Evolutionary conservation across 2,329 filamentous ascomycete genomes (phyloP), one percentile per base, ranked within the genome.

Genomic region (Hymenoscyphus repandus): DNA sequence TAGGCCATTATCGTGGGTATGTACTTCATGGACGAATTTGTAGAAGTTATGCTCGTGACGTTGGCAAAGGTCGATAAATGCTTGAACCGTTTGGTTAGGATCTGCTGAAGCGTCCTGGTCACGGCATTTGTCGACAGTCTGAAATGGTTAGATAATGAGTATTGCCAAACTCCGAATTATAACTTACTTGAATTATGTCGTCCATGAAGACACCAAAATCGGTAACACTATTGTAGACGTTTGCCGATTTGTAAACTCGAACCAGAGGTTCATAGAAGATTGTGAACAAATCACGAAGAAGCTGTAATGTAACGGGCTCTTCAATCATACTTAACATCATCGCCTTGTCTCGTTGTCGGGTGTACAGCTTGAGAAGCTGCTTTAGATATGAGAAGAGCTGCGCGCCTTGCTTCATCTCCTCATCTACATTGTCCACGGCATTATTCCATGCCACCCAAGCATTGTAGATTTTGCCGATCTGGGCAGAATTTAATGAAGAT

Each of bases 201-300:
- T 96, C 90, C 47, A 93, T 82, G 62, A 99, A 99, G 36, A 83
- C 77, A 0, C 92, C 88, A 72, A 99, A 97, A 69, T 99, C 93
- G 0, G 92, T 97, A 53, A 99, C 92, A 65, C 88, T 95, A 74
- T 84, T 93, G 76, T 97, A 97, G 22, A 99, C 92, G 62, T 97
- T 99, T 58, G 93, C 93, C 17, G 91, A 96, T 72, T 97, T 99
- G 77, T 99, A 99, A 0, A 99, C 93, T 43, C 93, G 82, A 13
- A 99, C 90, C 18, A 99, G 82, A 0, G 93, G 93, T 67, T 99
- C 93, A 70, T 99, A 99, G 73, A 99, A 99, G 66, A 99, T 97
- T 32, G 90, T 95, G 68, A 99, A 97, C 20, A 99, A 78, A 64
- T 99, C 93, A 43, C 90, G 83, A 78, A 99, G 93, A 27, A 99